Conservation (phyloP, 2,329 filamentous ascomycete species). For the Phaeoacremonium minimum region DNA sequence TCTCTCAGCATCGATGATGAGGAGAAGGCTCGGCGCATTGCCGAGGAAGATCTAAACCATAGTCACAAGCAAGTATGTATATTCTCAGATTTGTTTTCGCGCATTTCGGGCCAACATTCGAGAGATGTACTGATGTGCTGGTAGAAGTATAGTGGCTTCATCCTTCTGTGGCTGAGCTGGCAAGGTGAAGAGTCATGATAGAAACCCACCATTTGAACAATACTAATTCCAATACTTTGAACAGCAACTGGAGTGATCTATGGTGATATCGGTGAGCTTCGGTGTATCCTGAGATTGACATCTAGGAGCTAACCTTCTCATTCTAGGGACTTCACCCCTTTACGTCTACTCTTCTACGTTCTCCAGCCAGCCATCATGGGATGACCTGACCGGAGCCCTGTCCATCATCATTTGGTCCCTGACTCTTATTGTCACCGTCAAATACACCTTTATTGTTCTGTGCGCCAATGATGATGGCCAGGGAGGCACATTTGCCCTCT, state of each 20-base stretch:
- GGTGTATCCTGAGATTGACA: constrained; percentile 11
- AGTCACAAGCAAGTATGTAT: constrained; percentile 1
- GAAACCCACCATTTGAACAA: not conserved
- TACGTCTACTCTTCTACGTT: constrained; percentile 71
- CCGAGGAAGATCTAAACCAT: constrained; percentile 1
- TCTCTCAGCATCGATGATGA: not conserved
- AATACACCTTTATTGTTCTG: constrained; percentile 64
- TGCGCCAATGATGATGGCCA: constrained; percentile 67
- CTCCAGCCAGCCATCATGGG: constrained; percentile 44
- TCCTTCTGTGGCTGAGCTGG: constrained; percentile 12
- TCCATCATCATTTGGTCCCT: constrained; percentile 68
- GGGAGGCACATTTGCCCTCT: constrained; percentile 65
- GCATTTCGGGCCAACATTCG: not conserved
- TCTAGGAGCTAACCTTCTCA: constrained; percentile 1
- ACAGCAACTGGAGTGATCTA: constrained; percentile 65
- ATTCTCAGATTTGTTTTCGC: not conserved
- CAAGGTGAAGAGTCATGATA: not conserved
- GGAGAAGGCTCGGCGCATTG: constrained; percentile 3
- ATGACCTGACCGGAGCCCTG: constrained; percentile 59
- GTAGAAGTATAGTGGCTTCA: constrained; percentile 15
- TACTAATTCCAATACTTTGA: constrained; percentile 44
- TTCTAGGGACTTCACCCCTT: constrained; percentile 48
- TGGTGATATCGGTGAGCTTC: constrained; percentile 56
- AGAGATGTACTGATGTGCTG: not conserved
- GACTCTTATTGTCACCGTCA: constrained; percentile 64